Evolutionary conservation across 2,329 filamentous ascomycete species (phyloP).

Genomic region (Penicillium sp.): DNA sequence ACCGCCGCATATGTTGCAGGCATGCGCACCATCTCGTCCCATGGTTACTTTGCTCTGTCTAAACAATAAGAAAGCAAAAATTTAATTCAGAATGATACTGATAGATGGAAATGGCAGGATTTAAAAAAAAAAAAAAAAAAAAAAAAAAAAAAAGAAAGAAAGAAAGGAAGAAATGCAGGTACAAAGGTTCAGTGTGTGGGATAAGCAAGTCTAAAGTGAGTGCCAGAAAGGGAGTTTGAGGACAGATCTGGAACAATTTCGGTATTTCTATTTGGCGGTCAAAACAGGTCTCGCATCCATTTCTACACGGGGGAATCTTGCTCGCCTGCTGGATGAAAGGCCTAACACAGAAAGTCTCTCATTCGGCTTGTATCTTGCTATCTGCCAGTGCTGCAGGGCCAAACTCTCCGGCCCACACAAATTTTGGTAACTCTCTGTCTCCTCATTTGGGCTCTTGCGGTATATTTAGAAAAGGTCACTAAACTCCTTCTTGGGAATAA

Average conservation of each 20-base stretch:
- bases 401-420: not conserved
- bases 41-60: no score
- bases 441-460: not conserved
- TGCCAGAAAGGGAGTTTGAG: not conserved
- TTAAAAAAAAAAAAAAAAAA: no score
- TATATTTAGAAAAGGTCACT: constrained; percentile 20
- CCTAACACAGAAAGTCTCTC: not conserved
- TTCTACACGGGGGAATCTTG: not conserved
- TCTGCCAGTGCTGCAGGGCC: not conserved
- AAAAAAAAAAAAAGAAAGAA: no score
- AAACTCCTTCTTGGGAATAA: constrained; percentile 32
- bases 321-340: not conserved
- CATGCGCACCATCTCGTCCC: no score
- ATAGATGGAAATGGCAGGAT: no score
- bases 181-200: not conserved
- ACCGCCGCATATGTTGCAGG: not conserved
- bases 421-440: not conserved
- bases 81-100: no score
- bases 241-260: not conserved
- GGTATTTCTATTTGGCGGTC: not conserved
- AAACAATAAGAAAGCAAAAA: no score
- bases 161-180: not conserved
- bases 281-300: not conserved
- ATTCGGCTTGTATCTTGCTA: not conserved
- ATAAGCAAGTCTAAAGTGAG: not conserved